A percentile compares a stretch with the other conserved stretches of the same genome.
phyloP scores from a whole-genome alignment of 163 green algal species.

The Scenedesmus sp. region DNA sequence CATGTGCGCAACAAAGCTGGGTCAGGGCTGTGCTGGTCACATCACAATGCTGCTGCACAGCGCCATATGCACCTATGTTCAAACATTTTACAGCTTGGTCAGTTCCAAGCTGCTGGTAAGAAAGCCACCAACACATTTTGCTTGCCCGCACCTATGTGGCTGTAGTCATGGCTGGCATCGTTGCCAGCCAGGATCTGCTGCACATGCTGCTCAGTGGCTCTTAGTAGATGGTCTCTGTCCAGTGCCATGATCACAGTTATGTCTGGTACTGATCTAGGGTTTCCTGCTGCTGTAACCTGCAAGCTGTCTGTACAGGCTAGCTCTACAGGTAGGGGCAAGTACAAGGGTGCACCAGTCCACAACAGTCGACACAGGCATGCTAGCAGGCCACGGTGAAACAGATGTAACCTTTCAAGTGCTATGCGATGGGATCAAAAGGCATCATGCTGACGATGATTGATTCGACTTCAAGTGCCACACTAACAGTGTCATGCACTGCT shows the following conservation, averaged over 20 bases:
- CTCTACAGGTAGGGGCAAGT: background rate
- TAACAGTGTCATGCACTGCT: slow-evolving; percentile 11
- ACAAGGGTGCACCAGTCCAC: background rate
- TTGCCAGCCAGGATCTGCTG: background rate
- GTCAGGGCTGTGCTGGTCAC: background rate
- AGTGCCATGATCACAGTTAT: background rate
- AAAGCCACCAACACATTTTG: background rate
- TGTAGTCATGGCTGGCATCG: slow-evolving; percentile 48
- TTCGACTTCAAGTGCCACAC: background rate
- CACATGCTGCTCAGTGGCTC: slow-evolving; percentile 32
- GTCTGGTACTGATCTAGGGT: background rate
- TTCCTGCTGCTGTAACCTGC: background rate
- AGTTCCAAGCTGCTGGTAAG: background rate
- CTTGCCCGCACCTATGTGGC: slow-evolving; percentile 1
- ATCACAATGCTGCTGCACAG: no score
- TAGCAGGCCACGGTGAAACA: background rate
- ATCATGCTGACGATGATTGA: background rate
- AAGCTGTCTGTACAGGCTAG: background rate
- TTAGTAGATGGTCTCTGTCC: background rate
- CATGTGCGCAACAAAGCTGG: no score
- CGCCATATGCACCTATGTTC: no score
- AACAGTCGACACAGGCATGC: background rate
- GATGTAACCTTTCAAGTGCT: no score
- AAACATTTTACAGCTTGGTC: background rate
- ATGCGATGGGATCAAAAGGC: background rate